Evolutionary conservation across 805 yeast genomes (phyloP), one percentile per base, ranked within the genome.

Genomic region (Scheffersomyces coipomensis): DNA sequence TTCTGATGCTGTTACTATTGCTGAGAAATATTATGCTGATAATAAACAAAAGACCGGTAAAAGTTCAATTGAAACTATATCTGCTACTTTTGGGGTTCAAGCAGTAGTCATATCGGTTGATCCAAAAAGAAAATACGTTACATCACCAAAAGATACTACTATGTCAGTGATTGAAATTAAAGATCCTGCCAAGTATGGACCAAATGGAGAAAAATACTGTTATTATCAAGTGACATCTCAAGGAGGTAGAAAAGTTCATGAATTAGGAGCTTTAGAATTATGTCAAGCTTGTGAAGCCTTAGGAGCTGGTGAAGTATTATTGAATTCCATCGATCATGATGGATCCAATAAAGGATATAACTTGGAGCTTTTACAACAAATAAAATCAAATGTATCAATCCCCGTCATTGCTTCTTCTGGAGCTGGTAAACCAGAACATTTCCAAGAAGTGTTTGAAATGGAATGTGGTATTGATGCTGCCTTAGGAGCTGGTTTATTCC

Each of bases 101-200:
- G 99, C 99, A 0, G 99, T 93, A 5, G 98, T 93, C 5, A 90
- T 93, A 11, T 90, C 97, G 0, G 96, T 93, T n/a, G 99, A 93
- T 62, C 99, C 99, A 26, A 93, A 87, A 55, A 76, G 96, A 46
- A 84, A 77, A 17, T 93, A 88, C 54, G 83, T 91, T 2, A n/a
- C 52, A 5, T 65, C 72, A 13, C 93, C 95, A 3, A 39, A 56
- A 1, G 79, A 74, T 15, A 80, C 86, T 10, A 64, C 64, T 15
- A 87, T 85, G 70, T 73, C 78, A 47, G 73, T 83, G 1, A 75
- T 90, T 35, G 67, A 79, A 50, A 85, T 95, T 1, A 46, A 60
- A 13, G 67, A 63, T 47, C 79, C 84, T 1, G 24, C 43, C 2
- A 54, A 56, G 23, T 68, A 42, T 43, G 97, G 97, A 12, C 95